Evolutionary conservation across 352 stramenopile genomes (phyloP).

Genomic region (Phytophthora melonis): DNA sequence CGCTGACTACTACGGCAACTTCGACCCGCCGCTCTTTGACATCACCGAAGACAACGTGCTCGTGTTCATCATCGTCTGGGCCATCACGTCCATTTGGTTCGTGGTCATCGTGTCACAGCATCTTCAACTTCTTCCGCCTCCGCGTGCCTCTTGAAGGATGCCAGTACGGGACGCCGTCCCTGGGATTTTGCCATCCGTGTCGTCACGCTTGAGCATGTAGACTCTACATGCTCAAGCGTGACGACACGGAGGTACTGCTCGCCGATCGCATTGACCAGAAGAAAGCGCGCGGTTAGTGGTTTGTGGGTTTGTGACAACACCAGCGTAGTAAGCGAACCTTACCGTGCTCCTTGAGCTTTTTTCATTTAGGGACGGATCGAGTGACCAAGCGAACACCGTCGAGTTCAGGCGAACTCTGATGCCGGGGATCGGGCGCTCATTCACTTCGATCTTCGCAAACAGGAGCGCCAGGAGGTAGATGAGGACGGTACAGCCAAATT

Average conservation of each 20-base stretch:
- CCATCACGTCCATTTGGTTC: slow-evolving; percentile 34
- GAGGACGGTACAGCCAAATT: slow-evolving; percentile 54
- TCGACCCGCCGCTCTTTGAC: slow-evolving; percentile 41
- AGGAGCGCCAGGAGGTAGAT: slow-evolving; percentile 53
- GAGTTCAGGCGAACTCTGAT: slow-evolving; percentile 49
- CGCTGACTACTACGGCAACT: slow-evolving; percentile 58
- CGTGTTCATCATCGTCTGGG: slow-evolving; percentile 45
- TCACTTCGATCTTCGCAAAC: slow-evolving; percentile 53
- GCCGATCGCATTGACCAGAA: slow-evolving; percentile 38
- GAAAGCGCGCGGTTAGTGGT: not conserved
- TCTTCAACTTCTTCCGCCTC: slow-evolving; percentile 47
- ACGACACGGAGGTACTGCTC: slow-evolving; percentile 36
- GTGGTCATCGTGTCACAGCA: slow-evolving; percentile 26
- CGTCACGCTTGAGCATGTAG: too few species aligned
- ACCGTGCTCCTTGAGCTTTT: slow-evolving; percentile 28
- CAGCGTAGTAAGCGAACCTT: not conserved
- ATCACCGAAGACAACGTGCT: slow-evolving; percentile 25
- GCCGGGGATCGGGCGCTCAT: slow-evolving; percentile 51
- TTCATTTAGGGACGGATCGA: slow-evolving; percentile 49
- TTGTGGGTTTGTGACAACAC: not conserved
- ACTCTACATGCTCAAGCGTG: slow-evolving; percentile 43
- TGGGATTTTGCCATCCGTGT: too few species aligned
- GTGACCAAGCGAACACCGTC: slow-evolving; percentile 41
- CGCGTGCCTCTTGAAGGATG: slow-evolving; percentile 26
- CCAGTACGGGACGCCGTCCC: too few species aligned